Evolutionary conservation across 2,329 filamentous ascomycete species (phyloP).

Genomic region (Claviceps capensis): DNA sequence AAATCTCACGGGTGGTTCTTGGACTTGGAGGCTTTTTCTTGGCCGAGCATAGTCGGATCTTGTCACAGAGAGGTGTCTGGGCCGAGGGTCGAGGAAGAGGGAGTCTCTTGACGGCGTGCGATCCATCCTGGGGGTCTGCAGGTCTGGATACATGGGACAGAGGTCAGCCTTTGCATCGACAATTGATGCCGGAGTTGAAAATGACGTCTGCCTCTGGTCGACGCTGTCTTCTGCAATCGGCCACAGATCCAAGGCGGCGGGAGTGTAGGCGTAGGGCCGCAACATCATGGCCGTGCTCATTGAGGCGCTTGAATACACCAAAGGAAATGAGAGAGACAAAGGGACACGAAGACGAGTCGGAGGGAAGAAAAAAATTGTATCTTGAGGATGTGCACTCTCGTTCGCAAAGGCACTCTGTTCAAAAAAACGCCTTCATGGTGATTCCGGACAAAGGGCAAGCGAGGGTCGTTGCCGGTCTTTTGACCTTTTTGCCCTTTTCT

Average conservation of each 20-base stretch:
- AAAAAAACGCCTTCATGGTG: background rate
- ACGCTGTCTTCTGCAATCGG: constrained; percentile 3
- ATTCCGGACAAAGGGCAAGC: background rate
- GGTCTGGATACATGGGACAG: constrained; percentile 19
- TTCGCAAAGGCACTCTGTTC: background rate
- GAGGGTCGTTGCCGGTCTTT: background rate
- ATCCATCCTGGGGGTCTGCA: constrained; percentile 15
- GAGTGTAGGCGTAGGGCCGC: constrained; percentile 5
- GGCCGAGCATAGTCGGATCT: background rate
- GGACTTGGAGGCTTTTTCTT: constrained; percentile 10
- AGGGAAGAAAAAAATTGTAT: background rate
- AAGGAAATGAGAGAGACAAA: background rate
- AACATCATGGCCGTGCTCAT: constrained; percentile 9
- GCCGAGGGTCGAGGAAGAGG: constrained; percentile 16
- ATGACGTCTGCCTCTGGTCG: constrained; percentile 7
- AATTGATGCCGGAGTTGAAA: constrained; percentile 4
- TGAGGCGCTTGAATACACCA: background rate
- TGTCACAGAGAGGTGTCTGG: constrained; percentile 20
- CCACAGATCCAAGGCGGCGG: constrained; percentile 7
- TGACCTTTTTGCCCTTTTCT: background rate
- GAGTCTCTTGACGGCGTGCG: constrained; percentile 12
- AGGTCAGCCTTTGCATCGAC: constrained; percentile 10
- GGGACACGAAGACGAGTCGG: background rate
- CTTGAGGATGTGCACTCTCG: background rate
- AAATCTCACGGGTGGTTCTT: constrained; percentile 11